Percentiles rank a stretch among this genome's conserved stretches.
Evolutionary conservation across 495 filamentous ascomycete genomes (phyloP).

Genomic region (Penicillium macrosclerotiorum): DNA sequence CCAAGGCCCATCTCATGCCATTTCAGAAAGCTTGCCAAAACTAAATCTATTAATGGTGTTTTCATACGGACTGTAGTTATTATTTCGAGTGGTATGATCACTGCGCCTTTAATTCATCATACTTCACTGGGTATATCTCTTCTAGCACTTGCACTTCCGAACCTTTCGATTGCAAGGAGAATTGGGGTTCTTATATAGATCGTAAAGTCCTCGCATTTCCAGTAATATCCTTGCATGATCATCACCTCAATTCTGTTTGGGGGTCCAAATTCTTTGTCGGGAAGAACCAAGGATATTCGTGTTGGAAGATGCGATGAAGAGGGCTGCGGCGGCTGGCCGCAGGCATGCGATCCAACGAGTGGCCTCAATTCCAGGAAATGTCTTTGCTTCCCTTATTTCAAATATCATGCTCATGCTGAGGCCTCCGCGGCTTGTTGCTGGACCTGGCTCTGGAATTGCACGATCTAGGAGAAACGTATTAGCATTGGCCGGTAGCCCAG

Average conservation of each 20-base stretch:
- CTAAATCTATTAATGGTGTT: too few species aligned
- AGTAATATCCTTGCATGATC: too few species aligned
- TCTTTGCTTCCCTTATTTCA: not conserved
- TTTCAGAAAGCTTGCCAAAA: too few species aligned
- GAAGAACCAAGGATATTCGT: too few species aligned
- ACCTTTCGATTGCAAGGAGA: too few species aligned
- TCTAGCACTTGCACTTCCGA: not conserved
- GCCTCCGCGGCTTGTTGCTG: constrained; percentile 41
- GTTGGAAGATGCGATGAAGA: too few species aligned
- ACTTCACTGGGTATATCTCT: constrained; percentile 21
- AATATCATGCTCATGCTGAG: constrained; percentile 26
- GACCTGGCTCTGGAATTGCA: constrained; percentile 43
- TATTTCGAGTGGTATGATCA: not conserved
- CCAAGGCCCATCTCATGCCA: too few species aligned
- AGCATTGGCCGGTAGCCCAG: constrained; percentile 8
- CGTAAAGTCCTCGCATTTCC: constrained; percentile 9
- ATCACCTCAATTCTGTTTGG: too few species aligned
- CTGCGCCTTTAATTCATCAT: not conserved
- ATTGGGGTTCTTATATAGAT: not conserved
- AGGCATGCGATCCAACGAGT: not conserved
- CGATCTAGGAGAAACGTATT: constrained; percentile 30
- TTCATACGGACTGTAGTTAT: too few species aligned
- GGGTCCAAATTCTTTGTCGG: too few species aligned
- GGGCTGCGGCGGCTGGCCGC: too few species aligned
- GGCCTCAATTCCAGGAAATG: not conserved